Evolutionary conservation across 1,139 yeast species (phyloP), one percentile per base, ranked within the genome.

Genomic region (Lodderomyces theae): DNA sequence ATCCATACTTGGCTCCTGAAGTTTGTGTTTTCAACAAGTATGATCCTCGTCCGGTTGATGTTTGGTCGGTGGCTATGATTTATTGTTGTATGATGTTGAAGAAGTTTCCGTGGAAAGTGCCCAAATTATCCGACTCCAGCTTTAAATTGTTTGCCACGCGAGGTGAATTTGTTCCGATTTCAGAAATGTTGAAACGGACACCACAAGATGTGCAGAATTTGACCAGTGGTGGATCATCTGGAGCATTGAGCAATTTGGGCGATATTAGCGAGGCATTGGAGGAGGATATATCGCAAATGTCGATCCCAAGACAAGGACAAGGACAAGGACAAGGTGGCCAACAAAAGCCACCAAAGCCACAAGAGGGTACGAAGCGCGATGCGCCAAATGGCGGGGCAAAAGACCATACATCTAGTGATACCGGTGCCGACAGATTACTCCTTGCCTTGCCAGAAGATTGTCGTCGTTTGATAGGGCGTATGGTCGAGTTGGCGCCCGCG

Each of bases 61-160:
- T 90, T 26, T 90, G 97, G 97, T 86, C 96, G 8, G 81, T 82
- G 19, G 97, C 96, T 12, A 88, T 90, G 45, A 87, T 90, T 35
- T 87, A 86, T 60, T 88, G 96, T 54, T 90, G 97, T 68, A 89
- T 90, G 96, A 83, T 89, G 53, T 72, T 90, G 63, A 84, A 90
- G 61, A 85, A 90, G 61, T 90, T 90, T 64, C 97, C 97, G 9
- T 89, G 97, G 97, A 89, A 88, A 60, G 89, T 90, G 9, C 97
- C 97, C n/a, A 85, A 88, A 56, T 65, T 83, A 44, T 71, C 82
- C 31, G 97, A 90, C 61, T 80, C 84, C 51, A 85, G 95, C 47
- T 90, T 88, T 64, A 86, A 86, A 59, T 58, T 78, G 40, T 78
- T 76, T 56, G 79, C 80, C 29, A 65, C 71, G 47, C 61, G 77